Conservation (phyloP, 352 stramenopile genomes). For the Globisporangium solare region DNA sequence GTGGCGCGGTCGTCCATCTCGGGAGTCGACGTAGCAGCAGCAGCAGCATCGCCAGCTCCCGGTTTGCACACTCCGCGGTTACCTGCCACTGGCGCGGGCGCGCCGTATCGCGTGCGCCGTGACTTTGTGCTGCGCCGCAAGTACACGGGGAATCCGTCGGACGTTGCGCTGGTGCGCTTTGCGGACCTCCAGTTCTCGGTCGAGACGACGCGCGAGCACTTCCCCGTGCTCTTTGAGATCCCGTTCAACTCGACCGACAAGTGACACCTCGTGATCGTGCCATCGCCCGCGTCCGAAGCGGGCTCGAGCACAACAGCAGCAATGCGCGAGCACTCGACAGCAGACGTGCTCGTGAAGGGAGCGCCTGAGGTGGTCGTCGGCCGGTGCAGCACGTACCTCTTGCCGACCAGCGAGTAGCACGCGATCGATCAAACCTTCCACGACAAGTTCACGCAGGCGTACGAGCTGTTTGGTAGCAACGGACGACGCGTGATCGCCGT, state of each 20-base stretch:
- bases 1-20: neutral
- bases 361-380: constrained; percentile 91
- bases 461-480: constrained; percentile 38
- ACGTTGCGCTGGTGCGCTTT: constrained; percentile 44
- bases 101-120: too few relatives aligned
- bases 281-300: constrained; percentile 3
- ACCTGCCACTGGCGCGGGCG: too few relatives aligned
- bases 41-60: too few relatives aligned
- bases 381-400: constrained; percentile 72
- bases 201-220: constrained; percentile 29
- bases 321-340: constrained; percentile 14
- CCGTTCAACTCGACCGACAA: constrained; percentile 32
- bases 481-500: constrained; percentile 38
- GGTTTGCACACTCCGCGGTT: too few relatives aligned
- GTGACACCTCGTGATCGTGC: constrained; percentile 51
- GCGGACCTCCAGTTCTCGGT: constrained; percentile 34
- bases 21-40: neutral
- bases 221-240: constrained; percentile 36
- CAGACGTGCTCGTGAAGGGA: constrained; percentile 89
- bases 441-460: constrained; percentile 43
- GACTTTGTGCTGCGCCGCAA: constrained; percentile 21
- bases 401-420: constrained; percentile 36
- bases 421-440: constrained; percentile 35
- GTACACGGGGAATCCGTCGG: constrained; percentile 46
- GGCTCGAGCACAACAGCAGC: too few relatives aligned